Evolutionary conservation across 1,284 basidiomycete species (phyloP).

Genomic region (Thelephora terrestris): DNA sequence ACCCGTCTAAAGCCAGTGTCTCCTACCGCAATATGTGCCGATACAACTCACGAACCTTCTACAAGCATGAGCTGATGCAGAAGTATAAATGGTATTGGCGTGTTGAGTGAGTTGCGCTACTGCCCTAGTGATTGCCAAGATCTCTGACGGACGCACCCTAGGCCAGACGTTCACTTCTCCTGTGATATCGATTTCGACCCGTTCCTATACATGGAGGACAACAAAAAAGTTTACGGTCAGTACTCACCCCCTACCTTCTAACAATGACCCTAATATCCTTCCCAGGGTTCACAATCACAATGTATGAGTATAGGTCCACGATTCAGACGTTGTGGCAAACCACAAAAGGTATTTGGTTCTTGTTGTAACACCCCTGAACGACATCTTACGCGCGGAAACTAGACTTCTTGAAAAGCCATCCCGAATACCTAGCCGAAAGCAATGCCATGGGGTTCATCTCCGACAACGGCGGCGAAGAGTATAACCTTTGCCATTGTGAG

Average conservation of each 20-base stretch:
- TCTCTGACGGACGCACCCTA: constrained; percentile 12
- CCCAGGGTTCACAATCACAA: constrained; percentile 61
- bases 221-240: constrained; percentile 58
- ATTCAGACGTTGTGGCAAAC: constrained; percentile 67
- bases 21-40: constrained; percentile 40
- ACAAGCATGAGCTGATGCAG: constrained; percentile 45
- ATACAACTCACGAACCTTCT: constrained; percentile 29
- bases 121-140: neutral
- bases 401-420: constrained; percentile 56
- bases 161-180: constrained; percentile 62
- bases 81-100: constrained; percentile 38
- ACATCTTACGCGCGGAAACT: constrained; percentile 2
- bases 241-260: constrained; percentile 5
- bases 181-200: constrained; percentile 70
- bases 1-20: neutral
- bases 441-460: constrained; percentile 66
- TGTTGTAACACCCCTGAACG: neutral
- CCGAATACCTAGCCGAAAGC: constrained; percentile 50
- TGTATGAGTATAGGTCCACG: constrained; percentile 69
- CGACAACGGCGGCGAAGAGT: constrained; percentile 49
- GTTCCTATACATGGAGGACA: constrained; percentile 66
- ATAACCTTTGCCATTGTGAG: constrained; percentile 70
- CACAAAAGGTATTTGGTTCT: constrained; percentile 33
- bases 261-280: neutral
- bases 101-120: constrained; percentile 34